Evolutionary conservation across 345 rosid species (phyloP).

Genomic region (Abelmoschus esculentus): DNA sequence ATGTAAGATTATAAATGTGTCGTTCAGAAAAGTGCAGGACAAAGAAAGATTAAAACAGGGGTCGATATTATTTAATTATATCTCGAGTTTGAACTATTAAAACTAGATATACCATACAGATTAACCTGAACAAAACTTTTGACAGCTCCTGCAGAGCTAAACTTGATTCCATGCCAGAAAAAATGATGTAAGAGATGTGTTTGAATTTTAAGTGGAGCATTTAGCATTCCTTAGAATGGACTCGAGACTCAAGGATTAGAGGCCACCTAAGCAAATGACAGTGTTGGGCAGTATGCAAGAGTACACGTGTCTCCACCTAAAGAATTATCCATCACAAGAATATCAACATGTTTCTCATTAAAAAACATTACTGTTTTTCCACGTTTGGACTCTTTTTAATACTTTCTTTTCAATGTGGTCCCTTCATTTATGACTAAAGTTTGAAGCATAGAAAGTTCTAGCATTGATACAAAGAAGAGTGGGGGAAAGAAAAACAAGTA

Average conservation of each 20-base stretch:
- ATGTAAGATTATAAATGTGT: no score
- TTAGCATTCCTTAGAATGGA: not conserved
- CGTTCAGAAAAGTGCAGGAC: no score
- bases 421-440: not conserved
- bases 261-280: not conserved
- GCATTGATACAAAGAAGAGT: not conserved
- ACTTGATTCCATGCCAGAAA: not conserved
- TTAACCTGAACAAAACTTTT: not conserved
- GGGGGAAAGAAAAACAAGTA: no score
- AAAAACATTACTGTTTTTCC: no score
- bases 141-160: not conserved
- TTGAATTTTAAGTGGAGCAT: not conserved
- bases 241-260: not conserved
- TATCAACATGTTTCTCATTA: no score
- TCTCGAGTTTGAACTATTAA: no score
- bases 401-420: not conserved
- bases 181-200: not conserved
- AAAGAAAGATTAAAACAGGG: no score
- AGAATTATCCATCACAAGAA: no score
- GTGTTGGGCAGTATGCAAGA: not conserved
- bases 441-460: not conserved
- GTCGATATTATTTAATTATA: no score
- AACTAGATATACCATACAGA: no score
- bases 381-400: not conserved
- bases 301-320: not conserved